These are phyloP conservation scores for Aspergillus sclerotioniger DNA, from an alignment of 495 filamentous ascomycete species.

Conservation along the genomic window DNA sequence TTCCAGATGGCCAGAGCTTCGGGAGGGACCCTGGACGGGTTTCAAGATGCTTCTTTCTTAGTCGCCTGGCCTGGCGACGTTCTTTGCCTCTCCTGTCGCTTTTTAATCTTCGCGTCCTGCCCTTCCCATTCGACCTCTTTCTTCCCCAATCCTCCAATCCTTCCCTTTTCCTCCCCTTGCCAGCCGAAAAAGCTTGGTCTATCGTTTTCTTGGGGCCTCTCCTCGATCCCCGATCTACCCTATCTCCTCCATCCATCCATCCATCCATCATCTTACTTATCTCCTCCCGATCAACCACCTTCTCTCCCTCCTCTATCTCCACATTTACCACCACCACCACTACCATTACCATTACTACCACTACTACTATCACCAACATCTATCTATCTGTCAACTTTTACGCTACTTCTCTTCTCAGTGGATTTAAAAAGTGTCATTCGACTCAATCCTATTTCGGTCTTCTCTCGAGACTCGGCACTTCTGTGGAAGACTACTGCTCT, in stretches of 20 bases:
- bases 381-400: background rate
- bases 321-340: slow-evolving; percentile 3
- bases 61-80: background rate
- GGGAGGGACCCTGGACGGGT: slow-evolving; percentile 28
- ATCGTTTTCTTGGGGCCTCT: background rate
- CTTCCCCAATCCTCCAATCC: slow-evolving; percentile 3
- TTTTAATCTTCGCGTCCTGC: slow-evolving; percentile 2
- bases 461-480: slow-evolving; percentile 13
- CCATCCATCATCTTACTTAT: slow-evolving; percentile 3
- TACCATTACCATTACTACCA: background rate
- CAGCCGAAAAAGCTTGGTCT: background rate
- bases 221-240: background rate
- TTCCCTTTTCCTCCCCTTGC: background rate
- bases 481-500: slow-evolving; percentile 27
- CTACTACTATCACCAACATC: background rate
- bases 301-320: background rate
- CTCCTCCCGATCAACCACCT: background rate
- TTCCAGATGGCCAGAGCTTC: slow-evolving; percentile 28
- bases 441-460: background rate
- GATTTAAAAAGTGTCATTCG: background rate
- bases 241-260: background rate
- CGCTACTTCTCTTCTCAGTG: background rate
- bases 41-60: slow-evolving; percentile 25
- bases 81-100: background rate
- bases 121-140: slow-evolving; percentile 10